phyloP scores from a whole-genome alignment of 1,284 basidiomycete species.

The Pascua sp. region DNA sequence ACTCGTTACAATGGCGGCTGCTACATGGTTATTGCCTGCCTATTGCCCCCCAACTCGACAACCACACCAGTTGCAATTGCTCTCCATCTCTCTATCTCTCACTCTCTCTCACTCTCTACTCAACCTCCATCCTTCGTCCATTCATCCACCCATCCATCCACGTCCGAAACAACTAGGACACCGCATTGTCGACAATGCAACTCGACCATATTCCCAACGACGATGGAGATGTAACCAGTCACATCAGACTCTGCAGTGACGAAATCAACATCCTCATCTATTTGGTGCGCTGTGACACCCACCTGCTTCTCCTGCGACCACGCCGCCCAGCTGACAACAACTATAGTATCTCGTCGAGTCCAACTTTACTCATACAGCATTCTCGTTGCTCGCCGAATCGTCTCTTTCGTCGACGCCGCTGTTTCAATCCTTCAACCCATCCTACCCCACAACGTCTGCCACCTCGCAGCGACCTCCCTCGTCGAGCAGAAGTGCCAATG shows the following conservation, averaged over 20 bases:
- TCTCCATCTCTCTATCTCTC: neutral
- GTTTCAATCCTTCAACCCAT: conserved; percentile 42
- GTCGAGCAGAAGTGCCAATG: conserved; percentile 12
- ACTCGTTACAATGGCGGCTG: no score
- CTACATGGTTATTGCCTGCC: no score
- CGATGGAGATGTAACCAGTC: conserved; percentile 13
- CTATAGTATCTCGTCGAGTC: conserved; percentile 44
- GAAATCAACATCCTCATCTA: conserved; percentile 48
- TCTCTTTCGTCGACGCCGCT: conserved; percentile 35
- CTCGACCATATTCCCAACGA: neutral
- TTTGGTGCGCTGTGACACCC: conserved; percentile 21
- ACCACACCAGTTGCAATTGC: neutral
- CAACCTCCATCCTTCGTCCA: neutral
- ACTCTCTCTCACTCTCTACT: neutral
- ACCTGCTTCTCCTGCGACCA: neutral
- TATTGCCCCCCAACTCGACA: neutral
- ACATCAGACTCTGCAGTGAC: conserved; percentile 33
- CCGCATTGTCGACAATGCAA: neutral
- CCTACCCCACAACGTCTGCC: conserved; percentile 20
- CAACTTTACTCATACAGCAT: conserved; percentile 45
- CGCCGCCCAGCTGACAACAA: neutral
- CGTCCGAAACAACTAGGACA: neutral
- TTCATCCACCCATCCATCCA: neutral
- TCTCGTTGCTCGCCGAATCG: conserved; percentile 41
- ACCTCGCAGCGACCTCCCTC: neutral